phyloP scores from a whole-genome alignment of 352 stramenopile species.

The Phytophthora capsici region DNA sequence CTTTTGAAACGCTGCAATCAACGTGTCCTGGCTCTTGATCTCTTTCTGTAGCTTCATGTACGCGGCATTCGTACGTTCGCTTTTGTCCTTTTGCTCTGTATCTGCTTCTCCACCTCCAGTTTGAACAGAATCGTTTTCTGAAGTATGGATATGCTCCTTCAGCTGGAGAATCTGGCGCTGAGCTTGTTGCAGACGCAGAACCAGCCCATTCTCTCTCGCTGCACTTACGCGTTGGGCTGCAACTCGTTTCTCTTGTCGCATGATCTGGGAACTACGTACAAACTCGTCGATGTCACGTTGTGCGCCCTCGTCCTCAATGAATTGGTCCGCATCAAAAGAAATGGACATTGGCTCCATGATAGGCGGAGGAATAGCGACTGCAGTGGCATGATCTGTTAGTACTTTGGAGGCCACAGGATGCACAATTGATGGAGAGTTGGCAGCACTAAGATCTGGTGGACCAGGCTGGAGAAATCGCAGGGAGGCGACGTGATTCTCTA shows the following conservation, averaged over 20 bases:
- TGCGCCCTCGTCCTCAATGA: slow-evolving; percentile 51
- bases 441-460: slow-evolving; percentile 9
- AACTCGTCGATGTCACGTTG: slow-evolving; percentile 59
- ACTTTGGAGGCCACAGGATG: slow-evolving; percentile 21
- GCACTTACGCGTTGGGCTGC: slow-evolving; percentile 38
- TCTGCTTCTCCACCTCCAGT: not conserved
- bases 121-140: slow-evolving; percentile 1
- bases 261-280: slow-evolving; percentile 48
- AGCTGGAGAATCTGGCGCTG: slow-evolving; percentile 75
- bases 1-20: slow-evolving; percentile 82
- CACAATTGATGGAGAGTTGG: slow-evolving; percentile 11
- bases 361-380: not conserved
- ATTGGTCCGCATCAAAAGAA: slow-evolving; percentile 30
- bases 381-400: not conserved
- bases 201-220: slow-evolving; percentile 64
- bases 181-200: slow-evolving; percentile 72
- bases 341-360: slow-evolving; percentile 24
- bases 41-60: slow-evolving; percentile 57
- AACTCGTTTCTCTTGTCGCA: slow-evolving; percentile 40
- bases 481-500: slow-evolving; percentile 44
- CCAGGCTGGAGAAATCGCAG: slow-evolving; percentile 35
- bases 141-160: slow-evolving; percentile 65
- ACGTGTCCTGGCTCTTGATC: slow-evolving; percentile 74
- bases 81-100: slow-evolving; percentile 3
- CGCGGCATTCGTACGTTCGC: not conserved